Evolutionary conservation across 225 moss, liverwort and hornwort species (phyloP).

Genomic region (Pseudoscleropodium purum): DNA sequence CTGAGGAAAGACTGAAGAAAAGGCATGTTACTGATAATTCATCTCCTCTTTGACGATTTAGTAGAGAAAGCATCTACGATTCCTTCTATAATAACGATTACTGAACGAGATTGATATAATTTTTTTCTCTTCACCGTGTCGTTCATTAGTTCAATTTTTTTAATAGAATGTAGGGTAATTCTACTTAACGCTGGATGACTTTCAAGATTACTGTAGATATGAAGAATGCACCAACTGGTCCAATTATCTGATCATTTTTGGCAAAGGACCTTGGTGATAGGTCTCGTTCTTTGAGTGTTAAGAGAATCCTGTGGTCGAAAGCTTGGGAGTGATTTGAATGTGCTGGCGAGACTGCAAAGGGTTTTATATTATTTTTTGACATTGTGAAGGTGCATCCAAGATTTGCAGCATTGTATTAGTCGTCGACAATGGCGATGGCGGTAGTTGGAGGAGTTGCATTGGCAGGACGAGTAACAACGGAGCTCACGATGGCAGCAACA

Average conservation of each 20-base stretch:
- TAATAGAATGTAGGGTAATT: not conserved
- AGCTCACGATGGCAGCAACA: constrained; percentile 29
- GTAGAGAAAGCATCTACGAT: not conserved
- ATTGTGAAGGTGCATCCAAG: not conserved
- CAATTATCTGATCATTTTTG: not conserved
- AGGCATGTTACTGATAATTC: not conserved
- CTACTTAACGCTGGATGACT: not conserved
- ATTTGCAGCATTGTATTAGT: not conserved
- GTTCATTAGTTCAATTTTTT: no score
- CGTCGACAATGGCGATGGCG: constrained; percentile 27
- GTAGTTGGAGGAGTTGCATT: constrained; percentile 22
- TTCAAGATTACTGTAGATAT: not conserved
- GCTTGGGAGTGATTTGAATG: not conserved
- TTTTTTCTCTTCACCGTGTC: not conserved
- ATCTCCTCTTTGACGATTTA: not conserved
- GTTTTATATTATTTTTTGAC: not conserved
- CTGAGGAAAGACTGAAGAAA: not conserved
- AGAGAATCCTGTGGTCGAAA: not conserved
- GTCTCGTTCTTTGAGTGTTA: not conserved
- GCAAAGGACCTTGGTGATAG: not conserved
- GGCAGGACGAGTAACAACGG: constrained; percentile 23
- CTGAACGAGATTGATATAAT: no score
- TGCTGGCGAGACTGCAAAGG: not conserved
- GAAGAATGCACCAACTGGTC: not conserved
- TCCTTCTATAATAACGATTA: not conserved